Percentiles rank a stretch among this genome's conserved stretches.
These are phyloP conservation scores for Parietichytrium sp. DNA, from an alignment of 108 stramenopile species.

Conservation along the genomic window DNA sequence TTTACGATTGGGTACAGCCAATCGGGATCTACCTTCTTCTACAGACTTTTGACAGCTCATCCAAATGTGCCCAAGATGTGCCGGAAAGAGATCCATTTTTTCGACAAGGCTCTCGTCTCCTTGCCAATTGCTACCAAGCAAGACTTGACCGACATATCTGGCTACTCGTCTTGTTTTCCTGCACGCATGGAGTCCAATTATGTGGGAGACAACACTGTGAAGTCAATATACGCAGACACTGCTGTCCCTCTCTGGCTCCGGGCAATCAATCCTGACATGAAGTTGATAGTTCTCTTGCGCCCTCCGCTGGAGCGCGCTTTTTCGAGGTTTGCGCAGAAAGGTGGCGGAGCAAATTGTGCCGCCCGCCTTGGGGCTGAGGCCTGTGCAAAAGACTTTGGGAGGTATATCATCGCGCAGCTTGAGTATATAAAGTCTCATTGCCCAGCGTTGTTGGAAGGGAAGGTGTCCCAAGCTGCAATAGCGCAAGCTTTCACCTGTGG, in stretches of 20 bases:
- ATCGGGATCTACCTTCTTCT: neutral
- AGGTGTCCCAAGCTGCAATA: neutral
- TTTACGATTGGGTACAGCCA: neutral
- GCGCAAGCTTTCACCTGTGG: neutral
- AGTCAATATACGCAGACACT: neutral
- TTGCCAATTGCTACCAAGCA: neutral
- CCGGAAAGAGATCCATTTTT: constrained; percentile 8
- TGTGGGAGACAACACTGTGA: neutral
- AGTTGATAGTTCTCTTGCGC: neutral
- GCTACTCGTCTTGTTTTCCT: neutral
- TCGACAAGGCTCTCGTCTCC: neutral
- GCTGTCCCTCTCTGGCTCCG: neutral
- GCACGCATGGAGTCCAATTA: neutral
- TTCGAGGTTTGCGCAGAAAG: neutral
- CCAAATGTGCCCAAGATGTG: neutral
- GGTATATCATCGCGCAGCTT: neutral
- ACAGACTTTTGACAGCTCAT: neutral
- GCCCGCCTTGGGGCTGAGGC: neutral
- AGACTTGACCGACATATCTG: neutral
- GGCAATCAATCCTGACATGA: neutral
- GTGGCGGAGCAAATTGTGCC: neutral
- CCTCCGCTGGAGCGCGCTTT: neutral
- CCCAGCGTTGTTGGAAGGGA: neutral
- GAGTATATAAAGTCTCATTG: neutral
- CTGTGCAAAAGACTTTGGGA: neutral